phyloP scores from a whole-genome alignment of 106 monocot species.

The Apostasia shenzhenica region DNA sequence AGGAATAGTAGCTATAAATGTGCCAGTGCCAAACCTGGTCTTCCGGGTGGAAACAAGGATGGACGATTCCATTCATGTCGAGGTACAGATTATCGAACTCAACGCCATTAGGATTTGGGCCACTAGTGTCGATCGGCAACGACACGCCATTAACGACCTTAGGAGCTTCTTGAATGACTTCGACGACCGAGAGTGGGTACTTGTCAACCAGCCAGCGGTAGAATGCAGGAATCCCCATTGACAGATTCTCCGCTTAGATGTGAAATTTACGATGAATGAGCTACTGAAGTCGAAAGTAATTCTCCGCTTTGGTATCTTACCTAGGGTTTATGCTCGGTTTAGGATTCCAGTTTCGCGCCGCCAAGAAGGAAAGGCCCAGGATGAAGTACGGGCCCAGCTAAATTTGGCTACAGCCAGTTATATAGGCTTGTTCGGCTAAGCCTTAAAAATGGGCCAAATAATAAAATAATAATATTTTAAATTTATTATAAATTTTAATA shows the following conservation, averaged over 20 bases:
- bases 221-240: constrained; percentile 55
- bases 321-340: no score
- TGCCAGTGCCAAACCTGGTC: constrained; percentile 20
- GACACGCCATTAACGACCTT: constrained; percentile 17
- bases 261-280: no score
- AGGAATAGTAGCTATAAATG: not conserved
- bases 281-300: no score
- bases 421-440: no score
- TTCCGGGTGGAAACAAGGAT: constrained; percentile 64
- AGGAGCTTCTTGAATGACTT: constrained; percentile 37
- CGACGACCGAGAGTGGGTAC: constrained; percentile 50
- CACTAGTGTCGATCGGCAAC: constrained; percentile 29
- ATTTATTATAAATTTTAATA: no score
- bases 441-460: no score
- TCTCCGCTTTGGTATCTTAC: no score
- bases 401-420: no score
- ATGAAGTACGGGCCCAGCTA: no score
- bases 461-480: no score
- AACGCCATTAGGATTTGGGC: constrained; percentile 53
- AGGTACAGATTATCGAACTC: constrained; percentile 59
- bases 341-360: no score
- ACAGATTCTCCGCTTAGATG: not conserved
- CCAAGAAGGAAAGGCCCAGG: no score
- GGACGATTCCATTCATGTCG: constrained; percentile 61
- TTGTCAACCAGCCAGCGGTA: constrained; percentile 50